Evolutionary conservation across 805 yeast genomes (phyloP).

Genomic region (Lipomyces sp.): DNA sequence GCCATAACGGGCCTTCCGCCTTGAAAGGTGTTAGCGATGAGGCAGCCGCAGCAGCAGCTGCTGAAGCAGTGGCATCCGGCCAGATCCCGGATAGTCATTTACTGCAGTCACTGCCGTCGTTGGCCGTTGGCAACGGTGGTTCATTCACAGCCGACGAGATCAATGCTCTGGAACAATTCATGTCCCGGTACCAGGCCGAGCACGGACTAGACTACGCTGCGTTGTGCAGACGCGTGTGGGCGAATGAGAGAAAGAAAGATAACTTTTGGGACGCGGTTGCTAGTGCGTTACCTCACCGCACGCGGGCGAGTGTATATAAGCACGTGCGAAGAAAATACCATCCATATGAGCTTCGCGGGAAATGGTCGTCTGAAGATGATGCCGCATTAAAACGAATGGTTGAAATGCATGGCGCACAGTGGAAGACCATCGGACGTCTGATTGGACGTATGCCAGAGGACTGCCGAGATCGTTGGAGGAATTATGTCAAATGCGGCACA

Average conservation of each 20-base stretch:
- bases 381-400: conserved; percentile 65
- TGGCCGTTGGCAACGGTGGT: conserved; percentile 40
- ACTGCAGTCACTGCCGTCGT: neutral
- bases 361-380: conserved; percentile 88
- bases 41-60: conserved; percentile 23
- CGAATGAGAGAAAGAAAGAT: conserved; percentile 81
- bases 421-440: conserved; percentile 81
- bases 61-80: conserved; percentile 4
- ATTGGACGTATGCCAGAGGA: conserved; percentile 97
- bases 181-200: conserved; percentile 68
- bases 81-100: neutral
- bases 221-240: conserved; percentile 85
- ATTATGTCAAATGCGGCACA: conserved; percentile 88
- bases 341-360: conserved; percentile 83
- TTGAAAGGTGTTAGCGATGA: neutral
- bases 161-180: conserved; percentile 71
- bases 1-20: neutral
- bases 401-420: conserved; percentile 72
- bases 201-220: conserved; percentile 66
- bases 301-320: conserved; percentile 88
- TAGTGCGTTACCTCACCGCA: conserved; percentile 78
- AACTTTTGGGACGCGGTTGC: conserved; percentile 86
- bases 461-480: conserved; percentile 95
- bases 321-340: conserved; percentile 91
- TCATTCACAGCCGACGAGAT: conserved; percentile 68